A percentile compares a stretch with the other conserved stretches of the same genome.
Evolutionary conservation across 108 stramenopile genomes (phyloP).

Genomic region (Cyclotella cryptica): DNA sequence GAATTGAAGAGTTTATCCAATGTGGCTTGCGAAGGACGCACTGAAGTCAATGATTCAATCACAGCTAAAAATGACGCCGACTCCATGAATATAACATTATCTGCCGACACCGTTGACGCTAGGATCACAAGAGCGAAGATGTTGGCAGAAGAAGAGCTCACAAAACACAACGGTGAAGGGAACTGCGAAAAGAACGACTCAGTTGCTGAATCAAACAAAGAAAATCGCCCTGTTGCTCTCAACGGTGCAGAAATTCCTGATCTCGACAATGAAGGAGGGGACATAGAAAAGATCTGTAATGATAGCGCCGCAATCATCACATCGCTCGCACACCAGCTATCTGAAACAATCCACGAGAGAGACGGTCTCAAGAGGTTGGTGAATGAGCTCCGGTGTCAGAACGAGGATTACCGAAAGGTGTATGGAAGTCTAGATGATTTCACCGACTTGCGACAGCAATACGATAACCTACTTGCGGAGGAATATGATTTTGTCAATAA

Average conservation of each 20-base stretch:
- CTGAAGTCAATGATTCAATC: too few species aligned
- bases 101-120: too few species aligned
- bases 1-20: neutral
- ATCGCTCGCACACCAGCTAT: slow-evolving; percentile 11
- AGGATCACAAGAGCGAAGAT: neutral
- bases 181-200: too few species aligned
- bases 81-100: too few species aligned
- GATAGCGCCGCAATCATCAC: slow-evolving; percentile 14
- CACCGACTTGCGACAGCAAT: neutral
- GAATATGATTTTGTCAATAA: slow-evolving; percentile 1
- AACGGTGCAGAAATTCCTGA: too few species aligned
- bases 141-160: neutral
- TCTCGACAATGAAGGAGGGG: neutral
- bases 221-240: too few species aligned
- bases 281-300: neutral
- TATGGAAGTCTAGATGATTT: slow-evolving; percentile 2
- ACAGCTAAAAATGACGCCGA: too few species aligned
- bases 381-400: neutral
- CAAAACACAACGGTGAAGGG: too few species aligned
- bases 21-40: too few species aligned
- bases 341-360: slow-evolving; percentile 17
- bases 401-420: neutral
- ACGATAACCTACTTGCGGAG: neutral
- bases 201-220: too few species aligned
- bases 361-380: neutral